phyloP scores from a whole-genome alignment of 139 green algal species.

The Chlorella sp. region DNA sequence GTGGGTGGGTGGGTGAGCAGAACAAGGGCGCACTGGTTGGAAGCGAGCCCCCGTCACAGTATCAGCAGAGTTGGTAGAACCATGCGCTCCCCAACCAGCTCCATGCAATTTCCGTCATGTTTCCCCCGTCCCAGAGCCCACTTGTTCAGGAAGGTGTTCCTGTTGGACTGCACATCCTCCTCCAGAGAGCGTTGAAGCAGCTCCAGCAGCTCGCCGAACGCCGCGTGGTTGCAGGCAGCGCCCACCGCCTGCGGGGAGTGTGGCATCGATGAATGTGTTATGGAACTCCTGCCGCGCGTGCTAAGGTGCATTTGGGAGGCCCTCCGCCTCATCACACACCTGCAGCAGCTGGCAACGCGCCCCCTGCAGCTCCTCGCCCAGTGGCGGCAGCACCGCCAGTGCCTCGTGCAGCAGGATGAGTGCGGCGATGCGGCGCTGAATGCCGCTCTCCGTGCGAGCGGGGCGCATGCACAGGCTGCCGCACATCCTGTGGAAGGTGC shows the following conservation, averaged over 20 bases:
- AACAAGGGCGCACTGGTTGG: too few species aligned
- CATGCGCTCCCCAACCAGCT: too few species aligned
- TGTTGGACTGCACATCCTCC: slow-evolving; percentile 60
- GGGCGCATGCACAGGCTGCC: slow-evolving; percentile 38
- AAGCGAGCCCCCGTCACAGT: too few species aligned
- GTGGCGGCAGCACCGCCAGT: slow-evolving; percentile 52
- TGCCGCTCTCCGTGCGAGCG: slow-evolving; percentile 20
- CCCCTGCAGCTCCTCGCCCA: slow-evolving; percentile 48
- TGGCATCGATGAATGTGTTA: too few species aligned
- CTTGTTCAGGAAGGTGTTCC: slow-evolving; percentile 67
- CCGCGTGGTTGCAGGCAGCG: slow-evolving; percentile 31
- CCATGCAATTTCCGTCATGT: too few species aligned
- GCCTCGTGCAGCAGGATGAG: slow-evolving; percentile 66
- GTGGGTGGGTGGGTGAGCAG: too few species aligned
- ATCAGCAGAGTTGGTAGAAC: too few species aligned
- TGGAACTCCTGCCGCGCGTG: too few species aligned
- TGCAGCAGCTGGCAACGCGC: slow-evolving; percentile 52
- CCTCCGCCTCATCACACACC: too few species aligned
- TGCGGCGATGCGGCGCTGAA: slow-evolving; percentile 42
- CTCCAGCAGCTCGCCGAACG: slow-evolving; percentile 43
- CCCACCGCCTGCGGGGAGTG: slow-evolving; percentile 22
- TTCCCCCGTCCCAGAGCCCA: too few species aligned
- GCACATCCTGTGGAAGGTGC: slow-evolving; percentile 52
- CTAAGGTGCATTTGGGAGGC: too few species aligned
- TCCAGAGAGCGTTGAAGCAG: slow-evolving; percentile 63